phyloP scores from a whole-genome alignment of 306 rosid species.

The Quercus aquifolioides region DNA sequence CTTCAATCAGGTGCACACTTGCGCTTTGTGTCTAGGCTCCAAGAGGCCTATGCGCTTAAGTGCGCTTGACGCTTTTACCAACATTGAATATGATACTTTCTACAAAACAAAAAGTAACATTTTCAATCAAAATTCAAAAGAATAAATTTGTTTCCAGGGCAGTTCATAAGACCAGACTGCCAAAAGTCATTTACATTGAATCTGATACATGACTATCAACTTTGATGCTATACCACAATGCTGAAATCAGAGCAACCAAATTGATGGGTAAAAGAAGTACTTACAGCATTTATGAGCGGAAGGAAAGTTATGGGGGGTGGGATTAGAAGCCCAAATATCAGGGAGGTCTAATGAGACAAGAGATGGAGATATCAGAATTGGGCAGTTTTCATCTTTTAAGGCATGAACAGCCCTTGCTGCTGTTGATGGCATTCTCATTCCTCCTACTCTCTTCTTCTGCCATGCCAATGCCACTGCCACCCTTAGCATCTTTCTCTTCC shows the following conservation, averaged over 20 bases:
- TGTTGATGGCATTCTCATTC: conserved; percentile 29
- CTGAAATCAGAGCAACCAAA: background rate
- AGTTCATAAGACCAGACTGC: too few species aligned
- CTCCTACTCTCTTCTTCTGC: conserved; percentile 24
- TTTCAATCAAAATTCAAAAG: too few species aligned
- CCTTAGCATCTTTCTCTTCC: conserved; percentile 32
- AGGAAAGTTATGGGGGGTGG: conserved; percentile 22
- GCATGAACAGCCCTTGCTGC: conserved; percentile 36
- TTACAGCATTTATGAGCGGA: conserved; percentile 35
- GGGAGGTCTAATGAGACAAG: conserved; percentile 73
- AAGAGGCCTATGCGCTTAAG: too few species aligned
- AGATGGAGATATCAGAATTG: conserved; percentile 66
- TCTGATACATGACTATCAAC: too few species aligned
- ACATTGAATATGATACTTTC: too few species aligned
- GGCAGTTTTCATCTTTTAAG: conserved; percentile 19
- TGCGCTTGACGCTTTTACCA: too few species aligned
- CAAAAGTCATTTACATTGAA: too few species aligned
- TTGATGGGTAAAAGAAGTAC: conserved; percentile 10
- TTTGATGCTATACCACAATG: too few species aligned
- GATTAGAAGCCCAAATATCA: conserved; percentile 58
- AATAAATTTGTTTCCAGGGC: too few species aligned
- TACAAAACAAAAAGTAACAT: too few species aligned
- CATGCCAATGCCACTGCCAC: conserved; percentile 28
- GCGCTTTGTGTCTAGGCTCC: too few species aligned
- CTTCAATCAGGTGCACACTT: too few species aligned